phyloP scores from a whole-genome alignment of 495 filamentous ascomycete genomes.

The Neohortaea acidophila region DNA sequence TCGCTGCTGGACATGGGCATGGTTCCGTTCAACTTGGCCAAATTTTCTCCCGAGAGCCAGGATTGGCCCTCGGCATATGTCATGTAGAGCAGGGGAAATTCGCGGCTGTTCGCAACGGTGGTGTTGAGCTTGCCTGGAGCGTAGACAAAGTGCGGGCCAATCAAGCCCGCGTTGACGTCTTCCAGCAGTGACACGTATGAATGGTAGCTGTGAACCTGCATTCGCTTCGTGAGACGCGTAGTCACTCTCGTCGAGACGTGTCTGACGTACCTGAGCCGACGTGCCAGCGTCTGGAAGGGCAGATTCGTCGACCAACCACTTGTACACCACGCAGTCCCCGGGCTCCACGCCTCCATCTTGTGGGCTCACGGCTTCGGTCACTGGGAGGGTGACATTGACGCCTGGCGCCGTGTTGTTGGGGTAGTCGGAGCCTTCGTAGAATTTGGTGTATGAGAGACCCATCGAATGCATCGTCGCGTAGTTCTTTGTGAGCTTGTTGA shows the following conservation, averaged over 20 bases:
- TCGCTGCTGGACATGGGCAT: too few relatives aligned
- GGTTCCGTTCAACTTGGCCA: too few relatives aligned
- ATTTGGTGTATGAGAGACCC: conserved; percentile 17
- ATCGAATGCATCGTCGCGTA: conserved; percentile 22
- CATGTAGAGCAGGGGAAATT: conserved; percentile 13
- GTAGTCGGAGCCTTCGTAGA: conserved; percentile 6
- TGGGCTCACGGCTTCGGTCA: conserved; percentile 9
- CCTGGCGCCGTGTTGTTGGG: conserved; percentile 12
- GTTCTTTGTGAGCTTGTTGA: conserved; percentile 16
- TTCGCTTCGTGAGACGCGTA: too few relatives aligned
- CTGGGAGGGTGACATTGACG: conserved; percentile 1
- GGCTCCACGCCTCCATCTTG: conserved; percentile 3
- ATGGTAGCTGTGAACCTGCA: conserved; percentile 10
- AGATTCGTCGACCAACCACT: conserved; percentile 8
- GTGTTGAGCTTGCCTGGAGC: conserved; percentile 7
- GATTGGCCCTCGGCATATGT: conserved; percentile 13
- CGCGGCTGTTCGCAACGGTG: conserved; percentile 15
- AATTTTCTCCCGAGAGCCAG: conserved; percentile 6
- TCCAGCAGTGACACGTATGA: conserved; percentile 11
- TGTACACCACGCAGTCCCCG: conserved; percentile 12
- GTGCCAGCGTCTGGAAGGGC: neutral
- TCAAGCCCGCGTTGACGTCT: conserved; percentile 15
- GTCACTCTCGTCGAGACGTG: too few relatives aligned
- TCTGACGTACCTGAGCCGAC: neutral
- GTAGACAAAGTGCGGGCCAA: conserved; percentile 13